phyloP scores from a whole-genome alignment of 495 filamentous ascomycete genomes.

The Podospora bellae-mahoneyi region DNA sequence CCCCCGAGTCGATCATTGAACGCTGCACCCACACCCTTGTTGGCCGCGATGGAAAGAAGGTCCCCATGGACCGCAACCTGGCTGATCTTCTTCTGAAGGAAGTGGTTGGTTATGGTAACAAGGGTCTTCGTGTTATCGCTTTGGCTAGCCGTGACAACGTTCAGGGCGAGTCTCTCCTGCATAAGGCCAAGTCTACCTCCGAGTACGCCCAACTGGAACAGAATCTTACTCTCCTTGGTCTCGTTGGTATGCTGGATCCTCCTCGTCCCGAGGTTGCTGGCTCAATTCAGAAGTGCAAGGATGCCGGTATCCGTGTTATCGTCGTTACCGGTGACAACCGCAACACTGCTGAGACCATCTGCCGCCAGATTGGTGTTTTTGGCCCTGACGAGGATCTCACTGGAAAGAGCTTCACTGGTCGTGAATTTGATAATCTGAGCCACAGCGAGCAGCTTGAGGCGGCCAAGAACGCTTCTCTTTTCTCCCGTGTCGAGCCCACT shows the following conservation, averaged over 20 bases:
- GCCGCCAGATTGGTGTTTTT: constrained; percentile 95
- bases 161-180: constrained; percentile 62
- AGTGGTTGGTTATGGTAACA: constrained; percentile 84
- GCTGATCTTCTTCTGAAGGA: constrained; percentile 66
- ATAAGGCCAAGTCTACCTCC: constrained; percentile 71
- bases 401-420: constrained; percentile 92
- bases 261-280: constrained; percentile 88
- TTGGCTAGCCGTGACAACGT: constrained; percentile 77
- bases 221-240: constrained; percentile 87
- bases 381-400: constrained; percentile 72
- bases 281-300: constrained; percentile 83
- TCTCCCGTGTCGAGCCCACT: constrained; percentile 92
- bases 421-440: constrained; percentile 86
- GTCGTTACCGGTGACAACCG: constrained; percentile 98
- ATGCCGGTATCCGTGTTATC: constrained; percentile 92
- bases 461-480: constrained; percentile 81
- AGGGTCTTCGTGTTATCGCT: constrained; percentile 91
- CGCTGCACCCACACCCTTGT: constrained; percentile 78
- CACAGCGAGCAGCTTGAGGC: constrained; percentile 75
- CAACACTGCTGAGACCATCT: constrained; percentile 96
- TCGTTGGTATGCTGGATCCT: constrained; percentile 96
- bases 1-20: constrained; percentile 89
- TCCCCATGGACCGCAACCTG: constrained; percentile 64
- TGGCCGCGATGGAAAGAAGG: constrained; percentile 70
- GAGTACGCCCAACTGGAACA: constrained; percentile 88